These are phyloP conservation scores for Cyberlindnera misumaiensis DNA, from an alignment of 805 yeast species.

Conservation along the genomic window DNA sequence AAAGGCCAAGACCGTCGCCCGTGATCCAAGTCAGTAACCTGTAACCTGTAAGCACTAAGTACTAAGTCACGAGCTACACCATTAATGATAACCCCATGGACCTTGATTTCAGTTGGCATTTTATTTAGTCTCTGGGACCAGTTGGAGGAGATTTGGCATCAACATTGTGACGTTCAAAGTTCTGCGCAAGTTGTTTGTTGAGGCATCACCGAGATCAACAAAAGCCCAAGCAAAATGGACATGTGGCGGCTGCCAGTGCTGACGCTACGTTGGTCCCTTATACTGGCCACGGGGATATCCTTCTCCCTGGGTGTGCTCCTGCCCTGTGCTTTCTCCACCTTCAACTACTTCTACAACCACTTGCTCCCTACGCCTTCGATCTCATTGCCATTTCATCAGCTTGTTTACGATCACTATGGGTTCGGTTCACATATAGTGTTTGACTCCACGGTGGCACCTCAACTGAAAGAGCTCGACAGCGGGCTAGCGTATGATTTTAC, in stretches of 20 bases:
- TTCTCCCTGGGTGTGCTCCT: constrained; percentile 13
- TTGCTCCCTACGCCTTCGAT: constrained; percentile 20
- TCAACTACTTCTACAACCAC: constrained; percentile 21
- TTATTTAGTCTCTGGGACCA: too few relatives aligned
- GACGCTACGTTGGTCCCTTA: constrained; percentile 18
- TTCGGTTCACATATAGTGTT: constrained; percentile 19
- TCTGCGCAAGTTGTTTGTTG: too few relatives aligned
- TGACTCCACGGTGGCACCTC: background rate
- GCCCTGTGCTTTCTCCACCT: constrained; percentile 19
- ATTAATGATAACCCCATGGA: too few relatives aligned
- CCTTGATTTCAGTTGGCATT: too few relatives aligned
- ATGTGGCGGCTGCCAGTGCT: constrained; percentile 18
- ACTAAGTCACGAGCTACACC: too few relatives aligned
- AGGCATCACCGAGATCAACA: too few relatives aligned
- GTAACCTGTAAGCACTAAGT: too few relatives aligned
- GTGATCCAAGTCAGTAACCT: too few relatives aligned
- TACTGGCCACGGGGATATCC: constrained; percentile 8
- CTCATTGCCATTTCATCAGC: constrained; percentile 14
- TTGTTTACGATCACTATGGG: constrained; percentile 15
- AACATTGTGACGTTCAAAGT: too few relatives aligned
- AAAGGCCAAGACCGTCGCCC: too few relatives aligned
- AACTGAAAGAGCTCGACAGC: constrained; percentile 7
- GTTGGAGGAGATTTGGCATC: too few relatives aligned
- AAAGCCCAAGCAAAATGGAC: constrained; percentile 1
- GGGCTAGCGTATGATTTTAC: constrained; percentile 17